These are phyloP conservation scores for Aspergillus cavernicola DNA, from an alignment of 495 filamentous ascomycete species.

Conservation along the genomic window DNA sequence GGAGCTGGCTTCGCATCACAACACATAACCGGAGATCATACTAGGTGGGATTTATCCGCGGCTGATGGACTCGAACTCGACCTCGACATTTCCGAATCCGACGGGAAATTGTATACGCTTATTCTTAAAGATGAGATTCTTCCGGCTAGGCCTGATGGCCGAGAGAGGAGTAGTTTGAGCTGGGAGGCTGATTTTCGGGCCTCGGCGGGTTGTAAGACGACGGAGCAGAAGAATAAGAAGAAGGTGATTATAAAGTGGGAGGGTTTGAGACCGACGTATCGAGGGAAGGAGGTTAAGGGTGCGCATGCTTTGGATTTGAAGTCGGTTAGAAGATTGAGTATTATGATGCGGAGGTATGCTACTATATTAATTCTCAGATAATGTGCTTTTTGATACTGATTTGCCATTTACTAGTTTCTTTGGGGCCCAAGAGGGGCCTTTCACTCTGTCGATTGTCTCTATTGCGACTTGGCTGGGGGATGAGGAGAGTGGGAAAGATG, in stretches of 20 bases:
- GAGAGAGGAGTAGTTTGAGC: conserved; percentile 56
- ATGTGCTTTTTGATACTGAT: no score
- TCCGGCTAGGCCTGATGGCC: conserved; percentile 52
- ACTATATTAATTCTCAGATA: no score
- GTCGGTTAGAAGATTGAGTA: conserved; percentile 59
- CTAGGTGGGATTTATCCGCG: conserved; percentile 51
- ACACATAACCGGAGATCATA: conserved; percentile 54
- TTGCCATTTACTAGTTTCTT: no score
- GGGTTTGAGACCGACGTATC: conserved; percentile 66
- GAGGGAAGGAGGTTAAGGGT: conserved; percentile 61
- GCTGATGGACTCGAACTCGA: conserved; percentile 55
- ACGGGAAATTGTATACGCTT: conserved; percentile 64
- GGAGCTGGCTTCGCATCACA: conserved; percentile 83
- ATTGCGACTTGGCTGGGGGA: conserved; percentile 25
- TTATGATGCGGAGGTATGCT: conserved; percentile 80
- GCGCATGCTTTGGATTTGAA: conserved; percentile 50
- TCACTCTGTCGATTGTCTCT: conserved; percentile 53
- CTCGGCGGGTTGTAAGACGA: conserved; percentile 5
- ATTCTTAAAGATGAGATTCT: conserved; percentile 65
- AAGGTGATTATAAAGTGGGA: conserved; percentile 50
- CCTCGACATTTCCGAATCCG: conserved; percentile 26
- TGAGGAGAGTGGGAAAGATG: neutral
- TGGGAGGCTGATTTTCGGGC: conserved; percentile 43
- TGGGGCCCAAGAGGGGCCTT: conserved; percentile 67
- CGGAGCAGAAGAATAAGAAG: no score